Evolutionary conservation across 139 green algal genomes (phyloP).

Genomic region (Desmodesmus armatus): DNA sequence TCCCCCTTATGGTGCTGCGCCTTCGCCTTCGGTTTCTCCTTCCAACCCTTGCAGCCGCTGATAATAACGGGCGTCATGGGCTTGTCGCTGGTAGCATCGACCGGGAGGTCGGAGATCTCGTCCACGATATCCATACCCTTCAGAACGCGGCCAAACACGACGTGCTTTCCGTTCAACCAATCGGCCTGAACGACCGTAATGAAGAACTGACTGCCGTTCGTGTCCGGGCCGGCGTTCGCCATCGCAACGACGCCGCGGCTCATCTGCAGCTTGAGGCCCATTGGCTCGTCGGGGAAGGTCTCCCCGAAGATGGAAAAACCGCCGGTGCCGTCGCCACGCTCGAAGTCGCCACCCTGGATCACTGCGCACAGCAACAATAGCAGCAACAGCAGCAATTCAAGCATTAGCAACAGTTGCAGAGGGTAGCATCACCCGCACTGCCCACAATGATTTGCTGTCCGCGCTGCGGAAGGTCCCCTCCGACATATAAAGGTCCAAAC

Average conservation of each 20-base stretch:
- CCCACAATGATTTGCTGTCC: too few relatives aligned
- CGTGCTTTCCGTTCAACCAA: constrained; percentile 67
- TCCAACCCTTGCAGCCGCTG: constrained; percentile 24
- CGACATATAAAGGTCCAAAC: too few relatives aligned
- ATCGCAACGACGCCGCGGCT: constrained; percentile 58
- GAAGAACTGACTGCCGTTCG: constrained; percentile 77
- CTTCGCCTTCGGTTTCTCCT: too few relatives aligned
- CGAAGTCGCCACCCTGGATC: constrained; percentile 31
- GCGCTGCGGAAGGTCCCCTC: too few relatives aligned
- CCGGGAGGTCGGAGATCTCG: background rate
- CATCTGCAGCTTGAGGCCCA: constrained; percentile 76
- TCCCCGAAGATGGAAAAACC: constrained; percentile 81
- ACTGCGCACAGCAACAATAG: background rate
- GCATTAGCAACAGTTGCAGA: too few relatives aligned
- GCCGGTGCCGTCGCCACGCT: constrained; percentile 69
- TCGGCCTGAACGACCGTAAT: constrained; percentile 57
- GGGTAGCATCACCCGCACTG: too few relatives aligned
- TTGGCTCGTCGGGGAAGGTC: constrained; percentile 77
- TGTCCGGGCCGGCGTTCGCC: constrained; percentile 70
- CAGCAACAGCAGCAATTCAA: background rate
- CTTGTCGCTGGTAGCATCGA: background rate
- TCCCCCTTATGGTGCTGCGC: background rate
- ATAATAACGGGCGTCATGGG: constrained; percentile 9
- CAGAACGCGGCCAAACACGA: constrained; percentile 69
- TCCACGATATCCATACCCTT: constrained; percentile 47